These are phyloP conservation scores for Penicillium psychrofluorescens DNA, from an alignment of 495 filamentous ascomycete species.

Conservation along the genomic window DNA sequence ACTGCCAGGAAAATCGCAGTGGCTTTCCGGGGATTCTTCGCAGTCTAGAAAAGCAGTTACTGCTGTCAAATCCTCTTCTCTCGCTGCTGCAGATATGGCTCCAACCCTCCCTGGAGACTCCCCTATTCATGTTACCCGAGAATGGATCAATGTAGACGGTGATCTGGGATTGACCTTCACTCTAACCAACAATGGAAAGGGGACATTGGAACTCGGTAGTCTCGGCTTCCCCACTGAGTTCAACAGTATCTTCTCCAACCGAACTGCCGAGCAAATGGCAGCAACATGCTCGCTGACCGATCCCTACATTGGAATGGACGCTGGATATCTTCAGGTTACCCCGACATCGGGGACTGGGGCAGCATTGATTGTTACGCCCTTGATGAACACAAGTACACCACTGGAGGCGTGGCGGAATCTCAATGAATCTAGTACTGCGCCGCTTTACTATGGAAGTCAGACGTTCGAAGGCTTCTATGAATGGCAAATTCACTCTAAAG, in stretches of 20 bases:
- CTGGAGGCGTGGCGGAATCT: constrained; percentile 46
- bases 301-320: constrained; percentile 46
- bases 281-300: constrained; percentile 37
- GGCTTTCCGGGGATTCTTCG: constrained; percentile 32
- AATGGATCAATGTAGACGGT: constrained; percentile 33
- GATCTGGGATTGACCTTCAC: constrained; percentile 41
- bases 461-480: constrained; percentile 48
- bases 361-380: constrained; percentile 39
- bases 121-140: constrained; percentile 31
- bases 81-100: constrained; percentile 25
- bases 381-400: constrained; percentile 27
- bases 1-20: constrained; percentile 13
- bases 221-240: constrained; percentile 47
- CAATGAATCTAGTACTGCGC: constrained; percentile 11
- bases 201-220: constrained; percentile 39
- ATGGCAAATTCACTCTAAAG: constrained; percentile 40
- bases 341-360: constrained; percentile 37
- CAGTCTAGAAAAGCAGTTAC: constrained; percentile 21
- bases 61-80: constrained; percentile 6
- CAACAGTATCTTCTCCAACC: constrained; percentile 50
- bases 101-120: constrained; percentile 17
- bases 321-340: constrained; percentile 41
- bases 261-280: constrained; percentile 31
- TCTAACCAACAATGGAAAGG: constrained; percentile 29
- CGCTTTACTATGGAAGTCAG: constrained; percentile 38